Evolutionary conservation across 2,329 filamentous ascomycete species (phyloP).

Genomic region (Hymenoscyphus fraxineus): DNA sequence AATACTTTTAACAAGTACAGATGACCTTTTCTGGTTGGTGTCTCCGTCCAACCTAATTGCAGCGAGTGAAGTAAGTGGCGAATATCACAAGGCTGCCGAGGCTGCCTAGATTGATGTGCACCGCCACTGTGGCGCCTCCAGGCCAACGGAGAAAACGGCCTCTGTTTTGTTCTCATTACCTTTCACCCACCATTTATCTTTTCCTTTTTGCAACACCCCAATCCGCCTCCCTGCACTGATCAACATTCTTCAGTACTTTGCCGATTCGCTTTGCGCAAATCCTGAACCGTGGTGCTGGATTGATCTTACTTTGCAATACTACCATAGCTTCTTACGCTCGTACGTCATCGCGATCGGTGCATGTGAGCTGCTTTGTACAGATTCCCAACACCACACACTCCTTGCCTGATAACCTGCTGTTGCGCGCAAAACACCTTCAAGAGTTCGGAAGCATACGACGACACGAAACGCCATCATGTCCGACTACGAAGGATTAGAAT

Average conservation of each 20-base stretch:
- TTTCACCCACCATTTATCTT: not conserved
- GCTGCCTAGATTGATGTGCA: not conserved
- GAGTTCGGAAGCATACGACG: slow-evolving; percentile 4
- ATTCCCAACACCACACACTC: not conserved
- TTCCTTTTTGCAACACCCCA: not conserved
- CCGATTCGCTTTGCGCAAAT: slow-evolving; percentile 3
- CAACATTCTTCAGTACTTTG: slow-evolving; percentile 5
- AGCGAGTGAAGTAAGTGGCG: not conserved
- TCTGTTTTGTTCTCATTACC: slow-evolving; percentile 3
- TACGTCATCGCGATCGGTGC: slow-evolving; percentile 8
- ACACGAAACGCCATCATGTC: slow-evolving; percentile 44
- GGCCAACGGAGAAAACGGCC: slow-evolving; percentile 1
- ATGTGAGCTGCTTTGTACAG: slow-evolving; percentile 2
- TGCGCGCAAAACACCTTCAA: not conserved
- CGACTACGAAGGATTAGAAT: slow-evolving; percentile 67
- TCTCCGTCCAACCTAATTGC: not conserved
- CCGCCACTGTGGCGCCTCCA: slow-evolving; percentile 1
- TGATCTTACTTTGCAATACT: not conserved
- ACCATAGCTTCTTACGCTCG: not conserved
- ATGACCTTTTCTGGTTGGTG: too few species aligned
- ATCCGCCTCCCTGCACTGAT: not conserved
- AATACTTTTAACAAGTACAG: too few species aligned
- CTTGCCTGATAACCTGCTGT: not conserved
- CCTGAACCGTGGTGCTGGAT: slow-evolving; percentile 3
- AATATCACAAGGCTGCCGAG: not conserved